phyloP scores from a whole-genome alignment of 129 eudicot species.

The Flaveria ramosissima region DNA sequence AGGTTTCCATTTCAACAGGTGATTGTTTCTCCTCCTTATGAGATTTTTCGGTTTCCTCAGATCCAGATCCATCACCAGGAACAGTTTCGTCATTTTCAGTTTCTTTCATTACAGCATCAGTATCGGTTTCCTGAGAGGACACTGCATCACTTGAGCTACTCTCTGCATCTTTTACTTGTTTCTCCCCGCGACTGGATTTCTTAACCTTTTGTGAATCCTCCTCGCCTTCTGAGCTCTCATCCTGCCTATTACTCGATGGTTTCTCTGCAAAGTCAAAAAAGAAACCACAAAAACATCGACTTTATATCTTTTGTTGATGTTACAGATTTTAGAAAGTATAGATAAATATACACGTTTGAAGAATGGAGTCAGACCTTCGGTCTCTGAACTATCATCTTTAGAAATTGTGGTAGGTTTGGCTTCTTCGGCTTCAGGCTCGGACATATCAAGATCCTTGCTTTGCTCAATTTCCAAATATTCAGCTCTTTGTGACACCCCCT shows the following conservation, averaged over 20 bases:
- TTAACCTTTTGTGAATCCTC: constrained; percentile 20
- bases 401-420: constrained; percentile 22
- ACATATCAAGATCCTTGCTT: constrained; percentile 38
- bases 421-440: constrained; percentile 30
- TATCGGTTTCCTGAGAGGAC: constrained; percentile 41
- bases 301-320: neutral
- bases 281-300: constrained; percentile 10
- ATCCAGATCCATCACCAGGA: constrained; percentile 31
- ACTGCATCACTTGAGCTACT: constrained; percentile 47
- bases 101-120: constrained; percentile 34
- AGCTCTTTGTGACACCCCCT: constrained; percentile 39
- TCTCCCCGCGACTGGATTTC: constrained; percentile 32
- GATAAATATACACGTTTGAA: neutral
- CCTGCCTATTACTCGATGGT: constrained; percentile 2
- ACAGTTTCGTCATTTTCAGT: constrained; percentile 30
- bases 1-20: neutral
- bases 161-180: constrained; percentile 49
- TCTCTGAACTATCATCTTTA: constrained; percentile 34
- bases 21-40: constrained; percentile 1
- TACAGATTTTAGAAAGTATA: neutral
- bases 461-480: constrained; percentile 34
- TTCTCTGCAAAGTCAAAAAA: constrained; percentile 27
- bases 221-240: constrained; percentile 30
- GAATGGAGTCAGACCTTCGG: constrained; percentile 27
- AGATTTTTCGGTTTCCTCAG: constrained; percentile 38